Base-by-base conservation (phyloP, 495 filamentous ascomycete genomes). In the Daldinia vernicosa region DNA sequence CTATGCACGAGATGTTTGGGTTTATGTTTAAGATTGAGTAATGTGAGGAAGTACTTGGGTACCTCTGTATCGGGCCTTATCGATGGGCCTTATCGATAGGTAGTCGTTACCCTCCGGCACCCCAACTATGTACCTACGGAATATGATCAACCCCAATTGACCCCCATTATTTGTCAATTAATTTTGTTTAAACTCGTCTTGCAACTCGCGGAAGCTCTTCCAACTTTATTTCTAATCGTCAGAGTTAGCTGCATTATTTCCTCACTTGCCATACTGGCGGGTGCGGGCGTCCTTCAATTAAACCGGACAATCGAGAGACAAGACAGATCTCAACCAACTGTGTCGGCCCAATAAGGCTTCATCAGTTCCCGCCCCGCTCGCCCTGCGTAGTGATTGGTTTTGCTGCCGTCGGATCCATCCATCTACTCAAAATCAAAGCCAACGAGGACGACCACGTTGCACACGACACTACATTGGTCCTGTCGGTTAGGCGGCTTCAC, bases 371-470 rank as follows among this genome's bases (percentile, higher is more conserved):
- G 52, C 67, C 54, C 67, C 67, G 63, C 50, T 63, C 59, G 71
- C 66, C 71, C 60, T 67, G 60, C 70, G 19, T 32, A 66, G 45
- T 71, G 67, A 62, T 74, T 74, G 67, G 71, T 26, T 53, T 47
- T 74, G 53, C 35, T 54, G 55, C 66, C 51, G 63, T 54, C 58
- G 53, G 63, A 67, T 64, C 32, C 35, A 70, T 74, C 74, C 66
- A 67, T 74, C 70, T 74, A 32, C 60, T 72, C 74, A 70, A 72
- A 71, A 74, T 67, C 74, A 64, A 75, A 76, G 77, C 79, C 78
- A 79, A 74, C 71, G 74, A 76, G 76, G 79, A 67, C 75, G 78
- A 76, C 79, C 80, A 83, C 80, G 80, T 83, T 79, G 80, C 80
- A 78, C 70, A 74, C 66, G 50, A 74, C 70, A 67, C 71, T 56